phyloP scores from a whole-genome alignment of 2,329 filamentous ascomycete species.

The Microascus cirrosus region DNA sequence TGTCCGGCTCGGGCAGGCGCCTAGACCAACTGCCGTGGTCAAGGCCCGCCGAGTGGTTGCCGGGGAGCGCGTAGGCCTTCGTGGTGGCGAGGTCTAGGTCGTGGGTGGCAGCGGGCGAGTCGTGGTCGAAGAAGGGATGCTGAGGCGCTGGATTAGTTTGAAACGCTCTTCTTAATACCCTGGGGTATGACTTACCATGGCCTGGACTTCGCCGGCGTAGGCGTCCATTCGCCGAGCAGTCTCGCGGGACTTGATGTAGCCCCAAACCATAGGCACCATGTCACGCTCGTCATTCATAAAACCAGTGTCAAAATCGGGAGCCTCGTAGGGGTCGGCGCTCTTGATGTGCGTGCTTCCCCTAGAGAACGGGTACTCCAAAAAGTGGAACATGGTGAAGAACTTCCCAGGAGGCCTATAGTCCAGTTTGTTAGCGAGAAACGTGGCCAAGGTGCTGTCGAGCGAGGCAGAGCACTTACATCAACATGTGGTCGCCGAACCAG shows the following conservation, averaged over 20 bases:
- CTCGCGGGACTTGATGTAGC: constrained; percentile 73
- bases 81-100: constrained; percentile 69
- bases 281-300: constrained; percentile 82
- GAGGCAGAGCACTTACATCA: constrained; percentile 30
- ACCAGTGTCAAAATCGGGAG: constrained; percentile 67
- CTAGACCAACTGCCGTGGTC: constrained; percentile 63
- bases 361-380: constrained; percentile 68
- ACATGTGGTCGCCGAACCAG: constrained; percentile 50
- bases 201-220: constrained; percentile 62
- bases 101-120: constrained; percentile 56
- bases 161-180: too few species aligned
- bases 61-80: constrained; percentile 62
- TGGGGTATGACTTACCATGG: constrained; percentile 23
- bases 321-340: constrained; percentile 61
- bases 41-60: constrained; percentile 61
- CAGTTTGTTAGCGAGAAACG: constrained; percentile 25
- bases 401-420: constrained; percentile 58
- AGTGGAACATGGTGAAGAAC: constrained; percentile 79
- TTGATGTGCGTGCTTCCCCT: constrained; percentile 61
- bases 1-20: constrained; percentile 42
- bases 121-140: constrained; percentile 62
- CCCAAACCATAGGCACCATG: constrained; percentile 78
- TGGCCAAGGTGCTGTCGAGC: background rate
- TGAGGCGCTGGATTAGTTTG: constrained; percentile 9
- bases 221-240: constrained; percentile 68